phyloP scores from a whole-genome alignment of 768 basidiomycete species.

The Kwoniella botswanensis region DNA sequence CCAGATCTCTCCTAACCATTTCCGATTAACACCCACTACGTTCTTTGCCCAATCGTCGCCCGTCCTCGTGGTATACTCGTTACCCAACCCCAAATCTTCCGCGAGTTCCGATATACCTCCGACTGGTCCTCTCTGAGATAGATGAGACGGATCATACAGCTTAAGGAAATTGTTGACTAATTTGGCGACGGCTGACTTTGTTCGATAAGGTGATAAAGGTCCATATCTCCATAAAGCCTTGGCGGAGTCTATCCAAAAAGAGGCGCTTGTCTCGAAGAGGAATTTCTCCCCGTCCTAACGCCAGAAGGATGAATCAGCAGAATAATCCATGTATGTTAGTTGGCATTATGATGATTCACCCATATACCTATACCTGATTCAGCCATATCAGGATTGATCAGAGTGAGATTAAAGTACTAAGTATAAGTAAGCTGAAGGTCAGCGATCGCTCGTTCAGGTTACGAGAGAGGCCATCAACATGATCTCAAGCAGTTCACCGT shows the following conservation, averaged over 20 bases:
- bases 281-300: constrained; percentile 74
- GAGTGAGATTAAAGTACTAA: constrained; percentile 47
- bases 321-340: too few relatives aligned
- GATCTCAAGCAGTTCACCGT: too few relatives aligned
- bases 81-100: constrained; percentile 42
- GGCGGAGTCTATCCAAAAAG: constrained; percentile 72
- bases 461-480: too few relatives aligned
- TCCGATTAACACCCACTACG: constrained; percentile 64
- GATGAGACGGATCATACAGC: constrained; percentile 61
- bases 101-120: constrained; percentile 43
- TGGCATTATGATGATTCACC: constrained; percentile 24
- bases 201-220: constrained; percentile 65
- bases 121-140: constrained; percentile 38
- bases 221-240: constrained; percentile 83
- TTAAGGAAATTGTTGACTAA: constrained; percentile 64
- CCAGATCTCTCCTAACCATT: constrained; percentile 73
- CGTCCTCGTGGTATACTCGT: constrained; percentile 62
- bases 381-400: constrained; percentile 37
- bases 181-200: constrained; percentile 57
- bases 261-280: constrained; percentile 56
- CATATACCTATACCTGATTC: constrained; percentile 48
- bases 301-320: constrained; percentile 4
- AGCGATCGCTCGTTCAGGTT: background rate
- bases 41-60: constrained; percentile 66
- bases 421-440: background rate